Evolutionary conservation across 331 rosid genomes (phyloP), one percentile per base, ranked within the genome.

Genomic region (Quercus lobata): DNA sequence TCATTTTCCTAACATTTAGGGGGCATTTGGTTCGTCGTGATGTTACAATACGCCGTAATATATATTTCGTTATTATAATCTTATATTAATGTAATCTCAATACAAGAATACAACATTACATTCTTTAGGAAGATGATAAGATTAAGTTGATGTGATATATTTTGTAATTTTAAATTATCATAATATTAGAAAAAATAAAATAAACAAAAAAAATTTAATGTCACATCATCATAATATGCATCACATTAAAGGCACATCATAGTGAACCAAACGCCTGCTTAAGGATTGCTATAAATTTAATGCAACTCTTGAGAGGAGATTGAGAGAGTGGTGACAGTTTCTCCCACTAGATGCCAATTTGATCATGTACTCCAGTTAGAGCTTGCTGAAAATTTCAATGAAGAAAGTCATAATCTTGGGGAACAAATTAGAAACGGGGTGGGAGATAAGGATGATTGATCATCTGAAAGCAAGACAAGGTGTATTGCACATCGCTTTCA

Each of bases 391-490:
- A 54, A 35, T 54, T 86, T 81, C 75, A 71, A 17, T 52, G 44
- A 37, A 9, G 18, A 66, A 34, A 82, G 53, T 72, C 54, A 32
- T 25, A 72, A 63, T 63, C 44, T 46, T 57, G 63, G 46, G 65
- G 62, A 30, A 14, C 6, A 8, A 70, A n/a, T 8, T 5, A 72
- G 2, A 7, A 71, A 24, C 16, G 79, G 63, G 72, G 58, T 5
- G 25, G 25, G 18, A 29, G 10, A 72, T 9, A 22, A 34, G 41
- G 60, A 25, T 78, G 78, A 61, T 35, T 70, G 44, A 60, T 34
- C 76, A 93, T 97, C 97, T 94, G 91, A 87, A 92, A 92, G 89
- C 93, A 89, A 8, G 91, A 84, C 78, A 94, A 56, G 72, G 92
- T 77, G 83, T 88, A 87, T 5, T 86, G 84, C 79, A 85, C 88